Base-by-base conservation (phyloP, 257 asterid species). In the Sherardia arvensis region DNA sequence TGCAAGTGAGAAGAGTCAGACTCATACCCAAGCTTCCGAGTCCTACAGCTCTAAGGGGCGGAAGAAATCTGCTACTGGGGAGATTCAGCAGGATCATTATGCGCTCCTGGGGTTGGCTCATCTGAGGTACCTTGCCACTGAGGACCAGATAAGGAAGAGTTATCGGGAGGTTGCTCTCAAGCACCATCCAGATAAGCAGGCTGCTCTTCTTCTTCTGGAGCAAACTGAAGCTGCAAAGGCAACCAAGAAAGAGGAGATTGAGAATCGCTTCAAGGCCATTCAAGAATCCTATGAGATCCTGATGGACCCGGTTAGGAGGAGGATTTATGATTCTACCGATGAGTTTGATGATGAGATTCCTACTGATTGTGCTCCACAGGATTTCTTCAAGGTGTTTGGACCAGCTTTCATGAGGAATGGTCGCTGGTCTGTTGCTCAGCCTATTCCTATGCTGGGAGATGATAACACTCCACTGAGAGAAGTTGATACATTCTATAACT, bases 281-380 rank as follows among this genome's bases (percentile, higher is more conserved):
- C 97, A 93, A 70, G 99, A 85, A 77, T 88, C 91, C 3, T 93
- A 93, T 71, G 97, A 87, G 80, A 86, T 93, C 79, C 78, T 93
- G 69, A 81, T 76, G 43, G 97, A 89, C 67, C 99, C 99, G n/a
- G 72, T 73, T 28, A 84, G 89, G 80, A 89, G 99, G 77, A 89
- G 99, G 74, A 75, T 93, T 45, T 92, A 87, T 64, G 99, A 93
- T 71, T 93, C 99, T 4, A 87, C 97, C 0, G 99, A 89, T 69
- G 99, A 89, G 84, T 93, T 93, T 79, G 99, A 93, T 77, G 99
- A 93, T 73, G 99, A 93, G 68, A 77, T 93, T 53, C 97, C 97
- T 26, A 54, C 28, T 25, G 96, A 89, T 2, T 89, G 99, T 64
- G 79, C 94, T 5, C 94, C 97, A 3, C 95, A 85, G 71, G 99